Evolutionary conservation across 257 asterid genomes (phyloP).

Genomic region (Salvia hispanica): DNA sequence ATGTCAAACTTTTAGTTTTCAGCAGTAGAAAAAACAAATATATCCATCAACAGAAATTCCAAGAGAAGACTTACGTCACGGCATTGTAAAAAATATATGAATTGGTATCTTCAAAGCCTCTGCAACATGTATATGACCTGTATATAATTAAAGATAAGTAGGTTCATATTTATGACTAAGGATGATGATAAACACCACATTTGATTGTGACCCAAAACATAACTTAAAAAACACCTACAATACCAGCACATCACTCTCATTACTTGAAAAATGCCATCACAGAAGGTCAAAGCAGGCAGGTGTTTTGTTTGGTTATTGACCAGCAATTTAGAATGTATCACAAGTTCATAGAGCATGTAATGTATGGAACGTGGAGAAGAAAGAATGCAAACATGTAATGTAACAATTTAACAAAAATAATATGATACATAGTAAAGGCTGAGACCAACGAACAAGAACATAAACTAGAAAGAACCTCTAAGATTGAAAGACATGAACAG

Average conservation of each 20-base stretch:
- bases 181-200: not conserved
- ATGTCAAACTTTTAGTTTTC: conserved; percentile 23
- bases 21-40: conserved; percentile 23
- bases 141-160: conserved; percentile 24
- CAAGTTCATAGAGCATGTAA: not conserved
- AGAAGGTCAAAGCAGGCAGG: not conserved
- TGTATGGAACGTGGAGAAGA: not conserved
- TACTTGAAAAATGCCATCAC: not conserved
- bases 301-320: not conserved
- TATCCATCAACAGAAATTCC: conserved; percentile 22
- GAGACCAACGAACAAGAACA: too few species aligned
- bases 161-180: not conserved
- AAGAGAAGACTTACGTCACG: conserved; percentile 84
- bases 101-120: conserved; percentile 84
- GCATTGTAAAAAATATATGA: conserved; percentile 98
- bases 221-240: conserved; percentile 5
- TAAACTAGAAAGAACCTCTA: too few species aligned
- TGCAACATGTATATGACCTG: conserved; percentile 97
- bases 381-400: conserved; percentile 7
- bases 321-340: conserved; percentile 21
- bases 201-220: conserved; percentile 13
- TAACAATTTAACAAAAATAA: not conserved
- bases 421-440: too few species aligned
- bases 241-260: conserved; percentile 11
- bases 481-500: too few species aligned